Percentiles rank a stretch among this genome's conserved stretches.
phyloP scores from a whole-genome alignment of 2,329 filamentous ascomycete species.

The Diaporthe nobilis region DNA sequence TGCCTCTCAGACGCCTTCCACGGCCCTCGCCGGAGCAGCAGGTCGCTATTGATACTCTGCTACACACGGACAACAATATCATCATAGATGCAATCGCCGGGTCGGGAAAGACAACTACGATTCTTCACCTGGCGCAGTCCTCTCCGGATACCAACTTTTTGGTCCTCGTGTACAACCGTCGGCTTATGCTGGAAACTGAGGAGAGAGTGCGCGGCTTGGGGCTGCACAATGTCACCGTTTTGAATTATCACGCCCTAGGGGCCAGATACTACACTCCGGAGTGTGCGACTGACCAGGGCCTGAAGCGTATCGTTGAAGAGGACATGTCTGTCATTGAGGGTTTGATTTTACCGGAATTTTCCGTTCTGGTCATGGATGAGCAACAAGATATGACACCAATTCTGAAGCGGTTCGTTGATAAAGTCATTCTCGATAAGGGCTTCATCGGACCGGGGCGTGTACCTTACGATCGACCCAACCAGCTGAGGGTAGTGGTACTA shows the following conservation, averaged over 20 bases:
- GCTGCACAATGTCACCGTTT: slow-evolving; percentile 34
- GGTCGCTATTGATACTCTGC: slow-evolving; percentile 34
- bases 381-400: slow-evolving; percentile 41
- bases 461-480: background rate
- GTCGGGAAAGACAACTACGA: slow-evolving; percentile 40
- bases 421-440: slow-evolving; percentile 37
- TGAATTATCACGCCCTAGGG: slow-evolving; percentile 39
- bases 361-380: slow-evolving; percentile 40
- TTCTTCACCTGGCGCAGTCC: slow-evolving; percentile 37
- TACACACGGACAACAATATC: slow-evolving; percentile 32
- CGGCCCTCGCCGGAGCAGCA: slow-evolving; percentile 37
- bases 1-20: background rate
- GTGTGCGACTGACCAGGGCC: slow-evolving; percentile 38
- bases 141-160: slow-evolving; percentile 28
- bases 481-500: slow-evolving; percentile 36
- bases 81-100: slow-evolving; percentile 40
- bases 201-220: slow-evolving; percentile 33
- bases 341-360: slow-evolving; percentile 32
- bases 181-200: slow-evolving; percentile 38
- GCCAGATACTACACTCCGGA: slow-evolving; percentile 36
- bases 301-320: slow-evolving; percentile 40
- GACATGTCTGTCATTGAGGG: slow-evolving; percentile 33
- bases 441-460: background rate
- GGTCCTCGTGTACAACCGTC: slow-evolving; percentile 39
- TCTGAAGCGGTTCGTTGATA: slow-evolving; percentile 39